Evolutionary conservation across 2,329 filamentous ascomycete genomes (phyloP).

Genomic region (Rhinocladiella similis): DNA sequence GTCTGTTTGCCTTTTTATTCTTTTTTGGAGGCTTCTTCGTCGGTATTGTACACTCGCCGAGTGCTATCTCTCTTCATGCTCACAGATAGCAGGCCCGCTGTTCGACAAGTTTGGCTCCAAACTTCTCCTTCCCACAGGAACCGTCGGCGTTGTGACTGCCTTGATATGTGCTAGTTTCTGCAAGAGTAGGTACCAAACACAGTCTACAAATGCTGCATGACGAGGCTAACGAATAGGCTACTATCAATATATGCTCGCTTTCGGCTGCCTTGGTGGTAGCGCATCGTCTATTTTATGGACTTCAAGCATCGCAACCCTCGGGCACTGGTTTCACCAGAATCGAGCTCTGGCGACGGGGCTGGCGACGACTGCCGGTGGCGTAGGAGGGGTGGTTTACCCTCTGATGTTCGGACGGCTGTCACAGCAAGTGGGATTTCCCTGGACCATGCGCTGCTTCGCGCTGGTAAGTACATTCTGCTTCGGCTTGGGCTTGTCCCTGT

Average conservation of each 20-base stretch:
- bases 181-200: slow-evolving; percentile 43
- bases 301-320: slow-evolving; percentile 32
- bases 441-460: background rate
- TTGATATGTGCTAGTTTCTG: slow-evolving; percentile 29
- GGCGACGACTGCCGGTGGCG: slow-evolving; percentile 52
- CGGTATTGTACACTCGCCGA: slow-evolving; percentile 27
- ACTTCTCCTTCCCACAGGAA: slow-evolving; percentile 28
- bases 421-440: background rate
- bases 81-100: background rate
- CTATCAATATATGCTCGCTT: slow-evolving; percentile 32
- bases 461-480: background rate
- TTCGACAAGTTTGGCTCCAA: slow-evolving; percentile 35
- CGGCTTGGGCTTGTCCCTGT: background rate
- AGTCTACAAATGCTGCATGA: slow-evolving; percentile 21
- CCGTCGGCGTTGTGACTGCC: slow-evolving; percentile 21
- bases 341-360: slow-evolving; percentile 80
- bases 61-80: background rate
- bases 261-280: slow-evolving; percentile 40
- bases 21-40: slow-evolving; percentile 33
- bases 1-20: slow-evolving; percentile 32
- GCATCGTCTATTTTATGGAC: slow-evolving; percentile 42
- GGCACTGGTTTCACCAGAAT: slow-evolving; percentile 73
- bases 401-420: slow-evolving; percentile 44
- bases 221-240: background rate
- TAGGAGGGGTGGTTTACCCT: slow-evolving; percentile 52